Base-by-base conservation (phyloP, 179 eudicot species). In the Amaranthus tricolor region DNA sequence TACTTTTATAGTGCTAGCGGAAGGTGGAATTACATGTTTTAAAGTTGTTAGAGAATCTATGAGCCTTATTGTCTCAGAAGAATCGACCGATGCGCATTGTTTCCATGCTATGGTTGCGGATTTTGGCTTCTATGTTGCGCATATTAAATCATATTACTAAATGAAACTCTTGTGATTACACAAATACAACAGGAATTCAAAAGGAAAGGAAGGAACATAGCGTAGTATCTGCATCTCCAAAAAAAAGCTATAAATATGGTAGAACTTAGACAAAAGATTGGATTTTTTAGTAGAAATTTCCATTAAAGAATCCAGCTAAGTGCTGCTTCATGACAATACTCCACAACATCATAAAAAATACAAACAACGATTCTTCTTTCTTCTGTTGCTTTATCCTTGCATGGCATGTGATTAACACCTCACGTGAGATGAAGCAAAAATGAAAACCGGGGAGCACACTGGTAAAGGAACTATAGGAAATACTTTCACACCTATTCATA, bases 311-410 rank as follows among this genome's bases (percentile, higher is more conserved):
- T 61, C 61, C 72, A 76, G 86, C 80, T 82, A 40, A 78, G 82
- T n/a, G 86, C 88, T 61, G 85, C 74, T 72, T 85, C 86, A 54
- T 81, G 82, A 68, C 82, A 80, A 69, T 80, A 81, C 67, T 85
- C 86, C 66, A 83, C 81, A 47, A 85, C 79, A 83, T 80, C 84
- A 79, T 78, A 80, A 76, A 80, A 83, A 47, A 85, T 83, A 62
- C 84, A 83, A 53, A 85, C 80, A 50, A 81, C 86, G 62, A 85
- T 80, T 68, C 82, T 81, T 72, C 88, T 85, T 76, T 85, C 88
- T 75, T 83, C 86, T 0, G 82, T 55, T 54, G 88, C 78, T 78
- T 76, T 83, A 76, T 85, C 88, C 77, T 80, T 85, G 12, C 88
- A 86, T 85, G n/a, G 58, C 49, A 66, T 44, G 43, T 21, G 24